These are phyloP conservation scores for Globisporangium paddicum DNA, from an alignment of 352 stramenopile species.

Conservation along the genomic window DNA sequence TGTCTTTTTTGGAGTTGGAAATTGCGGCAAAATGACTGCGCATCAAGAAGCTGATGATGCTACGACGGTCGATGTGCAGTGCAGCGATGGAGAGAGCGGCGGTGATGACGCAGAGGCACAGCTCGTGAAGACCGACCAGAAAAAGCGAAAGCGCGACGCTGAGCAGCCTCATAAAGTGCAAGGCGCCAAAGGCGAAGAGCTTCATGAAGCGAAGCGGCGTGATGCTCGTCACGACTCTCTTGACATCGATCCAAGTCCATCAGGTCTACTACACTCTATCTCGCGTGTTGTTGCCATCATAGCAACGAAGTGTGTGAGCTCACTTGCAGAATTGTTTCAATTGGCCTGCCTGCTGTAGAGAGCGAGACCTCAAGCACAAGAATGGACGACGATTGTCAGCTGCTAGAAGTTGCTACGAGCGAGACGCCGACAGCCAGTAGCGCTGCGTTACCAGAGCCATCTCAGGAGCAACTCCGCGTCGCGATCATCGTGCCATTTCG, in stretches of 20 bases:
- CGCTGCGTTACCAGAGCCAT: background rate
- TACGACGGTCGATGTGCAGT: background rate
- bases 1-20: background rate
- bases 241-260: background rate
- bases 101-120: background rate
- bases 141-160: background rate
- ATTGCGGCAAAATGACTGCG: background rate
- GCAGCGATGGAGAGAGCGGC: background rate
- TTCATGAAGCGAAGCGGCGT: background rate
- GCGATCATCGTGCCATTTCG: constrained; percentile 93
- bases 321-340: background rate
- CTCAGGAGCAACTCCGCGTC: constrained; percentile 21
- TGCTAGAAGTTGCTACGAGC: background rate
- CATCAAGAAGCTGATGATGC: background rate
- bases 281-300: too few relatives aligned
- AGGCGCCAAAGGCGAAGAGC: background rate
- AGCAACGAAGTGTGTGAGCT: background rate
- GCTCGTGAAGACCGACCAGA: background rate
- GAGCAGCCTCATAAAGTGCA: too few relatives aligned
- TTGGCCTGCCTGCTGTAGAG: background rate
- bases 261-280: background rate
- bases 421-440: background rate
- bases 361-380: background rate
- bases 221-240: background rate
- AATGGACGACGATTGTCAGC: background rate